Percentiles rank a stretch among this genome's conserved stretches.
Conservation (phyloP, 352 stramenopile genomes). For the Globisporangium perplexum region DNA sequence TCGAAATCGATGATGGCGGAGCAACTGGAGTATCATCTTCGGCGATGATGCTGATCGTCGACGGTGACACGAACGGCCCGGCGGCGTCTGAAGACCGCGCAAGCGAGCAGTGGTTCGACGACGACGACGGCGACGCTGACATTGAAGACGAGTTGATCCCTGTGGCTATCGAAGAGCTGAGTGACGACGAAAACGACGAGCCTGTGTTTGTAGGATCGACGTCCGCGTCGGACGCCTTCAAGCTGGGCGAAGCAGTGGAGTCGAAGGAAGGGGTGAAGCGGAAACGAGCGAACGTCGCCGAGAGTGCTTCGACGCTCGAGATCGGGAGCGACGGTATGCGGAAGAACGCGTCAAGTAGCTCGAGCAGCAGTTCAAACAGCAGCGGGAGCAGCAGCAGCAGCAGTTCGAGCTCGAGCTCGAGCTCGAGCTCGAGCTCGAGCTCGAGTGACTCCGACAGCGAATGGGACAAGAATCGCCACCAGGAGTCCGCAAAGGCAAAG, state of each 20-base stretch:
- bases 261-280: conserved; percentile 5
- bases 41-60: not conserved
- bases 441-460: conserved; percentile 16
- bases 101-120: conserved; percentile 13
- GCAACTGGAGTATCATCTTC: not conserved
- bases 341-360: conserved; percentile 15
- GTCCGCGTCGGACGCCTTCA: conserved; percentile 1
- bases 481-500: not conserved
- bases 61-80: not conserved
- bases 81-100: not conserved
- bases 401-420: conserved; percentile 10
- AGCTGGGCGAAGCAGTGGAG: not conserved
- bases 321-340: conserved; percentile 11
- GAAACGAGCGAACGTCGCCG: conserved; percentile 9
- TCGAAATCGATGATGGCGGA: not conserved
- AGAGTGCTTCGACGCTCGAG: conserved; percentile 27
- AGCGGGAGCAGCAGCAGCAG: conserved; percentile 16
- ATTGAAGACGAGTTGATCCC: conserved; percentile 10
- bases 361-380: conserved; percentile 15
- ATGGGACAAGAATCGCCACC: conserved; percentile 7
- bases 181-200: conserved; percentile 10
- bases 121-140: conserved; percentile 8
- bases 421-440: conserved; percentile 11
- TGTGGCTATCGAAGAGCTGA: conserved; percentile 2
- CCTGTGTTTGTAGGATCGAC: conserved; percentile 9